Evolutionary conservation across 1,284 basidiomycete species (phyloP).

Genomic region (Cutaneotrichosporon curvatum): DNA sequence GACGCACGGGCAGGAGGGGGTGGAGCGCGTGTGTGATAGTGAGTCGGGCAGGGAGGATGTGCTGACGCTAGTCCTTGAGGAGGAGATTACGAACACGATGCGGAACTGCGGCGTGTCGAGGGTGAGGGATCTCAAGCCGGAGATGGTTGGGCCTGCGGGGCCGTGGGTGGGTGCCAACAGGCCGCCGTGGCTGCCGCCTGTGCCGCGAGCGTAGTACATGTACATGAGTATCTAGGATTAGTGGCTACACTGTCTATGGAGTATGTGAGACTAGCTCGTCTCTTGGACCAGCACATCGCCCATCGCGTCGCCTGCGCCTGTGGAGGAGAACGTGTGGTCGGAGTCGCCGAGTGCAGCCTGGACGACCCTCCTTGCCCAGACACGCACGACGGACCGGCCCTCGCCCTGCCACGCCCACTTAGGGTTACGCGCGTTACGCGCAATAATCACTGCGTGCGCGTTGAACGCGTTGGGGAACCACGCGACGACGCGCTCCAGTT

Average conservation of each 20-base stretch:
- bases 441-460: constrained; percentile 35
- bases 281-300: too few relatives aligned
- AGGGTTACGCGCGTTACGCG: constrained; percentile 17
- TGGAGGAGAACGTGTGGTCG: too few relatives aligned
- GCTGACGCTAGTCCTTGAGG: constrained; percentile 45
- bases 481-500: constrained; percentile 31
- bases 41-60: constrained; percentile 17
- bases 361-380: constrained; percentile 24
- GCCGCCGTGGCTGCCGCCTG: constrained; percentile 25
- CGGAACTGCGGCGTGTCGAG: constrained; percentile 49
- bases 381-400: constrained; percentile 26
- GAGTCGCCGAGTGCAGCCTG: constrained; percentile 3
- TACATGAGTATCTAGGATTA: too few relatives aligned
- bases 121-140: constrained; percentile 61
- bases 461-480: constrained; percentile 43
- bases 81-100: constrained; percentile 52
- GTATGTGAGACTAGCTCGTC: too few relatives aligned
- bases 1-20: constrained; percentile 52
- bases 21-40: constrained; percentile 49
- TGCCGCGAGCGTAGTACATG: too few relatives aligned
- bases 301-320: too few relatives aligned
- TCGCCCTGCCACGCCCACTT: constrained; percentile 26
- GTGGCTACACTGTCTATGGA: too few relatives aligned
- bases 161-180: constrained; percentile 40
- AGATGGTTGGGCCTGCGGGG: constrained; percentile 57